Evolutionary conservation across 148 eudicot genomes (phyloP).

Genomic region (Nyssa sinensis): DNA sequence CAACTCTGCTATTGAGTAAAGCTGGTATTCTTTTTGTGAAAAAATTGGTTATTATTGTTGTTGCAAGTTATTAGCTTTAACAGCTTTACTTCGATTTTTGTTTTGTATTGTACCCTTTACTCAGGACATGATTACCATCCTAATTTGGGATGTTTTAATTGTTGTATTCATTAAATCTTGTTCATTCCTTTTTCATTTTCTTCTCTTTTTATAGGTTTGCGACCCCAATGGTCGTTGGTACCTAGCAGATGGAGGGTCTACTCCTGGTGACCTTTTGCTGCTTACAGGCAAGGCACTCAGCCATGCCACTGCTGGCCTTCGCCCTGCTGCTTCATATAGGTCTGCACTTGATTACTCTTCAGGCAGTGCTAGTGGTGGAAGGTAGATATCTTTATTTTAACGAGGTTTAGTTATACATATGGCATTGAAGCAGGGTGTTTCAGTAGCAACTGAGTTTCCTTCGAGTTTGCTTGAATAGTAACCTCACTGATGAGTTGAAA

Average conservation of each 20-base stretch:
- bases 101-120: background rate
- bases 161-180: constrained; percentile 23
- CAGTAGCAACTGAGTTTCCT: background rate
- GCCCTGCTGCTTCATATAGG: constrained; percentile 76
- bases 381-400: constrained; percentile 38
- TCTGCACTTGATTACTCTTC: constrained; percentile 47
- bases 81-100: background rate
- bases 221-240: constrained; percentile 94
- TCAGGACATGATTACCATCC: background rate
- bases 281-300: constrained; percentile 87
- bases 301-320: constrained; percentile 88
- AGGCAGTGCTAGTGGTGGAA: constrained; percentile 46
- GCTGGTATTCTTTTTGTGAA: background rate
- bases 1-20: background rate
- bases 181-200: constrained; percentile 13
- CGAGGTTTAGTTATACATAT: constrained; percentile 7
- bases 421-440: background rate
- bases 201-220: constrained; percentile 56
- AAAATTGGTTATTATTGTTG: background rate
- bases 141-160: background rate
- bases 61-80: background rate
- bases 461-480: background rate
- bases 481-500: constrained; percentile 4
- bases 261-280: constrained; percentile 69
- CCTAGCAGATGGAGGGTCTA: constrained; percentile 67